These are phyloP conservation scores for Oryza rufipogon DNA, from an alignment of 176 grass and related monocot genomes.

Conservation along the genomic window DNA sequence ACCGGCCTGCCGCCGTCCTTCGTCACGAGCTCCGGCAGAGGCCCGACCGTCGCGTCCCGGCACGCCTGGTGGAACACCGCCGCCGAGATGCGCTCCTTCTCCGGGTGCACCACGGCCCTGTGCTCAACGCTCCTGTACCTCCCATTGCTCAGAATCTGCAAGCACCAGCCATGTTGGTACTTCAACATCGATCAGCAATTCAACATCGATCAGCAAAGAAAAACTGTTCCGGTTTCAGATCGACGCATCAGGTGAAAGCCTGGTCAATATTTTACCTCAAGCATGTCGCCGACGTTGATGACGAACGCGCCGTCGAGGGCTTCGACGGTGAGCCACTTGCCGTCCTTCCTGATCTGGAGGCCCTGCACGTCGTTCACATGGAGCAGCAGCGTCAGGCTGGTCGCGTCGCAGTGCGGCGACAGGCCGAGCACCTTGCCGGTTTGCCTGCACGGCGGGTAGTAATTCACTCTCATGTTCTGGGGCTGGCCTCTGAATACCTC, in stretches of 20 bases:
- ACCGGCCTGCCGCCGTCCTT: not conserved
- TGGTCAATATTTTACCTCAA: conserved; percentile 46
- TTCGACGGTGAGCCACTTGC: conserved; percentile 50
- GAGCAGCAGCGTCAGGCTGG: conserved; percentile 48
- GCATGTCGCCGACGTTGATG: conserved; percentile 52
- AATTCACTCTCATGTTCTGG: conserved; percentile 56
- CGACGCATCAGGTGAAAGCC: not conserved
- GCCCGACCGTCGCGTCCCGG: conserved; percentile 33
- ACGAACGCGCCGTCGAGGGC: conserved; percentile 45
- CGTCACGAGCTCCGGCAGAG: conserved; percentile 29
- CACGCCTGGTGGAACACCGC: conserved; percentile 49
- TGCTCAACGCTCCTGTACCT: conserved; percentile 57
- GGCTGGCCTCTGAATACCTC: conserved; percentile 37
- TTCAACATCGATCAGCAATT: not conserved
- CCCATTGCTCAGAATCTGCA: conserved; percentile 50
- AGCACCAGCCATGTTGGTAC: not conserved
- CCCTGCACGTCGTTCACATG: conserved; percentile 50
- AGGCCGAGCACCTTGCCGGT: conserved; percentile 50
- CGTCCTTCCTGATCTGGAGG: conserved; percentile 59
- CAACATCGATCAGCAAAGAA: not conserved
- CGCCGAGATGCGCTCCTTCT: conserved; percentile 52
- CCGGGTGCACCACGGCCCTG: conserved; percentile 43
- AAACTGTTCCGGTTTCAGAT: not conserved
- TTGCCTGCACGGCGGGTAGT: conserved; percentile 62
- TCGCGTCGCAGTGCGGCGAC: conserved; percentile 57